phyloP scores from a whole-genome alignment of 805 yeast genomes.

The Hanseniaspora vineae region DNA sequence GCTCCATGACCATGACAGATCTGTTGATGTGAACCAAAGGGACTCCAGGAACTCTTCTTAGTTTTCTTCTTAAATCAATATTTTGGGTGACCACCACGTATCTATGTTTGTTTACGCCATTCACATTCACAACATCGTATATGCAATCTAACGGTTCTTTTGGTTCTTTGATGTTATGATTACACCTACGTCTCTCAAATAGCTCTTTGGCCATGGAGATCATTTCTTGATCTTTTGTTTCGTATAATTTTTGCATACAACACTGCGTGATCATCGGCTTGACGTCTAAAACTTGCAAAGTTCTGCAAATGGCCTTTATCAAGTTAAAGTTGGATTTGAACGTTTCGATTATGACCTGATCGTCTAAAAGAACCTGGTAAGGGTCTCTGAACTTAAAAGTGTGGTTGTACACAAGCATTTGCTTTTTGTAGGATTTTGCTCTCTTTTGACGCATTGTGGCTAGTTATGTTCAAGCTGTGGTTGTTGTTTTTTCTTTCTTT shows the following conservation, averaged over 20 bases:
- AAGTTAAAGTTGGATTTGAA: constrained; percentile 61
- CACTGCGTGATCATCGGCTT: constrained; percentile 94
- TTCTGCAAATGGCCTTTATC: constrained; percentile 65
- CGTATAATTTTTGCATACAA: constrained; percentile 77
- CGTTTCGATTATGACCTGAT: constrained; percentile 56
- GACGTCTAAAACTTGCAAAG: constrained; percentile 63
- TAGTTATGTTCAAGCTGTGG: not conserved
- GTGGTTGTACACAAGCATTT: constrained; percentile 71
- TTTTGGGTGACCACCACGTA: constrained; percentile 83
- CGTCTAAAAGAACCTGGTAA: constrained; percentile 80
- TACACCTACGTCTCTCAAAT: constrained; percentile 87
- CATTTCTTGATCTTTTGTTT: constrained; percentile 57
- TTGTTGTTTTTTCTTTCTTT: not conserved
- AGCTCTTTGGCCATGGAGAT: constrained; percentile 60
- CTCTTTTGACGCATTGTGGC: constrained; percentile 85
- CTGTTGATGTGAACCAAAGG: constrained; percentile 81
- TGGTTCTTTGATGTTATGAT: constrained; percentile 56
- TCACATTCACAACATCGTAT: constrained; percentile 48
- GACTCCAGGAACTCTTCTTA: constrained; percentile 76
- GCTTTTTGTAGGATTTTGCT: constrained; percentile 88
- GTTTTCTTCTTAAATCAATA: constrained; percentile 47
- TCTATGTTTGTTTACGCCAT: constrained; percentile 63
- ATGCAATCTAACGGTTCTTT: constrained; percentile 66
- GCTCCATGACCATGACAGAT: constrained; percentile 94
- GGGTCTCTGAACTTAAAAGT: constrained; percentile 91